These are phyloP conservation scores for Luffa acutangula DNA, from an alignment of 306 rosid species.

Conservation along the genomic window DNA sequence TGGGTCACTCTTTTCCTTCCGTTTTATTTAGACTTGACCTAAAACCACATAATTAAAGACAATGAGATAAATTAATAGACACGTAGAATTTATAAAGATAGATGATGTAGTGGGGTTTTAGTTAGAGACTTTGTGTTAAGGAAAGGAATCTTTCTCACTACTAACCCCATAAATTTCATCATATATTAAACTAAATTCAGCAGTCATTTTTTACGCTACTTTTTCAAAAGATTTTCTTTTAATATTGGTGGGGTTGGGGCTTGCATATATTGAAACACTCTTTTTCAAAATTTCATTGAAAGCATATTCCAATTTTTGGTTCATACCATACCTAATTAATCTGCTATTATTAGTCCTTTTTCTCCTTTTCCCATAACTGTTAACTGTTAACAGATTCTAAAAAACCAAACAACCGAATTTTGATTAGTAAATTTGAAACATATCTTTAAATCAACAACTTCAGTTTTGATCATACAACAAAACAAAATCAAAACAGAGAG, in stretches of 20 bases:
- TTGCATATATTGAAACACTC: neutral
- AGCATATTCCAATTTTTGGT: neutral
- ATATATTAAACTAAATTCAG: neutral
- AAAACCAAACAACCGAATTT: neutral
- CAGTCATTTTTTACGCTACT: neutral
- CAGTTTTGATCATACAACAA: neutral
- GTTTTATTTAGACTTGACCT: too few relatives aligned
- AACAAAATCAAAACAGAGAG: neutral
- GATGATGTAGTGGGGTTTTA: neutral
- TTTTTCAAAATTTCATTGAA: neutral
- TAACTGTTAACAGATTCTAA: neutral
- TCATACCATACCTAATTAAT: conserved; percentile 3
- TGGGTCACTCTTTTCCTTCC: too few relatives aligned
- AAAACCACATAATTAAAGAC: too few relatives aligned
- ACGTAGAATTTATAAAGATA: too few relatives aligned
- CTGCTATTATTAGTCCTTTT: neutral
- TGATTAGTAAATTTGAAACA: neutral
- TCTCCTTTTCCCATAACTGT: neutral
- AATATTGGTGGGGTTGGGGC: neutral
- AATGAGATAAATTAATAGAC: too few relatives aligned
- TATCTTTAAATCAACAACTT: neutral
- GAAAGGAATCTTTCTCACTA: conserved; percentile 1
- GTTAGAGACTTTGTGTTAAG: neutral
- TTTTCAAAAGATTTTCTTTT: neutral
- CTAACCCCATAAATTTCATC: neutral